phyloP scores from a whole-genome alignment of 2,329 filamentous ascomycete species.

The Peltaster fructicola region DNA sequence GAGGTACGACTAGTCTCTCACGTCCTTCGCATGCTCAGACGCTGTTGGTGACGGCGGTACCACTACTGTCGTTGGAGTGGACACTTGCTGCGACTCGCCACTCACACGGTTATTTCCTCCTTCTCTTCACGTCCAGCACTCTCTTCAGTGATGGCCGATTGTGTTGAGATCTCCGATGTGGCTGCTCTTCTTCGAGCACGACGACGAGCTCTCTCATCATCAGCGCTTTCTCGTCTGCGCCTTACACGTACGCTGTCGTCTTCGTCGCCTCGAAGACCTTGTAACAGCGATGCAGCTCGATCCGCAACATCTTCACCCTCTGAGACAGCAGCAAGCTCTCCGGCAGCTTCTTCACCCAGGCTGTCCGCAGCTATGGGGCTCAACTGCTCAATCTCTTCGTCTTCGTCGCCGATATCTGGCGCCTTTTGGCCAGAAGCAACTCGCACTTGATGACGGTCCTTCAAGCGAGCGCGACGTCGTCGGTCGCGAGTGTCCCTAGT shows the following conservation, averaged over 20 bases:
- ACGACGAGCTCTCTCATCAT: conserved; percentile 55
- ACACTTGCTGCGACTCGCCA: too few relatives aligned
- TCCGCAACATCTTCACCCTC: conserved; percentile 63
- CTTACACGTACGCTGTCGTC: conserved; percentile 29
- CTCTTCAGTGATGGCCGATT: too few relatives aligned
- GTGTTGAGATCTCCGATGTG: too few relatives aligned
- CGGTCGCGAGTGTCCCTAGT: conserved; percentile 77
- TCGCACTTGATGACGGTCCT: conserved; percentile 78
- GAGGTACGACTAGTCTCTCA: too few relatives aligned
- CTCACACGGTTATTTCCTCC: too few relatives aligned
- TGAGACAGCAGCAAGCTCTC: conserved; percentile 14
- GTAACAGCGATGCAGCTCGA: conserved; percentile 64
- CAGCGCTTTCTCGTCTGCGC: conserved; percentile 49
- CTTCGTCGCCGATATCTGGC: conserved; percentile 38
- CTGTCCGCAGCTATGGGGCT: conserved; percentile 9
- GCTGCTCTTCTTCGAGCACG: conserved; percentile 40
- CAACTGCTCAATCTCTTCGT: conserved; percentile 13
- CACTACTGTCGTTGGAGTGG: too few relatives aligned
- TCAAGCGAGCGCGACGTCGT: conserved; percentile 68
- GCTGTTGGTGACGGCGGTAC: too few relatives aligned
- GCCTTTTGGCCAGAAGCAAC: conserved; percentile 78
- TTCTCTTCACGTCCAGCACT: too few relatives aligned
- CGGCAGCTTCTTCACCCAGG: conserved; percentile 14
- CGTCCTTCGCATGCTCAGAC: too few relatives aligned
- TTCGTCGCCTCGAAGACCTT: conserved; percentile 56